Evolutionary conservation across 2,329 filamentous ascomycete genomes (phyloP).

Genomic region (Fusarium nanum): DNA sequence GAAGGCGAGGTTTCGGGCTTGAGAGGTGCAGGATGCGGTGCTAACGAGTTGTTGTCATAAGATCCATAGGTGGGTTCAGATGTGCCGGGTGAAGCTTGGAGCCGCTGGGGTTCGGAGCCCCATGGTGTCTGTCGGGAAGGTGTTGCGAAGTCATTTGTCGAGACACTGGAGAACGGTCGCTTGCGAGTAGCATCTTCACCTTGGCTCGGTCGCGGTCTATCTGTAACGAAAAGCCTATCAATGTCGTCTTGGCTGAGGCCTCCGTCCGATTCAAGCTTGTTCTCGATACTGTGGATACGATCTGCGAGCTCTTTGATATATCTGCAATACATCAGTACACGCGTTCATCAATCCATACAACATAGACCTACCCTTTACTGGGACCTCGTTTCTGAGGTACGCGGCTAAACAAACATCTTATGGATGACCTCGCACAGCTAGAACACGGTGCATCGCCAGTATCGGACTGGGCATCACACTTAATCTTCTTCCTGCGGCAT

Average conservation of each 20-base stretch:
- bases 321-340: conserved; percentile 54
- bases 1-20: conserved; percentile 54
- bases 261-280: conserved; percentile 72
- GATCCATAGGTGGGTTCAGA: conserved; percentile 47
- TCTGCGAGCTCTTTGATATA: conserved; percentile 95
- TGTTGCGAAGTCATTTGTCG: conserved; percentile 55
- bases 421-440: conserved; percentile 81
- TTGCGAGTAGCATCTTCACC: conserved; percentile 54
- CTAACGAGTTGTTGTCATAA: conserved; percentile 58
- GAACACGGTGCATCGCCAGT: conserved; percentile 79
- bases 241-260: conserved; percentile 59
- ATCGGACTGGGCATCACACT: conserved; percentile 85
- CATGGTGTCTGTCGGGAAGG: conserved; percentile 59
- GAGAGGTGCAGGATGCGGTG: conserved; percentile 58
- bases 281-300: conserved; percentile 83
- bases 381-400: conserved; percentile 90
- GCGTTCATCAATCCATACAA: too few relatives aligned
- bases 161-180: conserved; percentile 62
- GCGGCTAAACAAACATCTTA: conserved; percentile 85
- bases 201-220: conserved; percentile 50
- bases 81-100: conserved; percentile 55
- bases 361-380: conserved; percentile 77
- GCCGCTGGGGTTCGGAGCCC: conserved; percentile 60
- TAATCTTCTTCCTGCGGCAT: conserved; percentile 89
- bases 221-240: conserved; percentile 55